Evolutionary conservation across 768 basidiomycete species (phyloP).

Genomic region (Mrakia gelida): DNA sequence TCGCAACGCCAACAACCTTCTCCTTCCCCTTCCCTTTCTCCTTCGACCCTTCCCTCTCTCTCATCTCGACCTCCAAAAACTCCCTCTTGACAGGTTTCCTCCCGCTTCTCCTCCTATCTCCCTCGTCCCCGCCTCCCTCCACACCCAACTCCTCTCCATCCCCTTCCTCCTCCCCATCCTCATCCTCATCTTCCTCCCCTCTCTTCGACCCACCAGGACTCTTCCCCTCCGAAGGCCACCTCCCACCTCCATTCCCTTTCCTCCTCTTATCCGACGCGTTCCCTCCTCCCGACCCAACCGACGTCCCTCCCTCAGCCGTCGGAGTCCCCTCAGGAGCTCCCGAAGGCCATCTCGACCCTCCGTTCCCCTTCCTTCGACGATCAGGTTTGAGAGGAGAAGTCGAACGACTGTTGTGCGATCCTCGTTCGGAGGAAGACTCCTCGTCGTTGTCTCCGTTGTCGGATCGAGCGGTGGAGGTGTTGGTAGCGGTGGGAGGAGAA

Average conservation of each 20-base stretch:
- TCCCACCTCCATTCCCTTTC: not conserved
- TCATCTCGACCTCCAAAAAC: constrained; percentile 15
- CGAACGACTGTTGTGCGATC: not conserved
- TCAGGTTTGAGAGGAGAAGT: constrained; percentile 10
- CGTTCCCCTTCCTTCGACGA: constrained; percentile 15
- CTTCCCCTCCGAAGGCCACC: constrained; percentile 13
- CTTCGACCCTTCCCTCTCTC: constrained; percentile 6
- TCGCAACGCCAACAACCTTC: not conserved
- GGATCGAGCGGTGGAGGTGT: not conserved
- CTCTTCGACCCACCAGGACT: not conserved
- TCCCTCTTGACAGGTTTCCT: constrained; percentile 18
- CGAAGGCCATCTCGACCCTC: constrained; percentile 16
- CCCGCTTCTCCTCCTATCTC: constrained; percentile 5
- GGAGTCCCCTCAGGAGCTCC: not conserved
- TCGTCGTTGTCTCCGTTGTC: not conserved
- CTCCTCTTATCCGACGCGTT: not conserved
- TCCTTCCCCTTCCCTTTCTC: not conserved
- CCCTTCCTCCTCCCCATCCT: not conserved
- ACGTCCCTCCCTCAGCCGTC: not conserved
- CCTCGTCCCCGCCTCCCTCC: not conserved
- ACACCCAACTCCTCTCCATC: not conserved
- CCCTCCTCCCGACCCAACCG: too few relatives aligned
- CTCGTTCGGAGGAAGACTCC: not conserved
- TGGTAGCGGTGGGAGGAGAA: not conserved
- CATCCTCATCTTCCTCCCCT: not conserved